A percentile compares a stretch with the other conserved stretches of the same genome.
Conservation (phyloP, 768 basidiomycete species). For the Calocybe cyanea region DNA sequence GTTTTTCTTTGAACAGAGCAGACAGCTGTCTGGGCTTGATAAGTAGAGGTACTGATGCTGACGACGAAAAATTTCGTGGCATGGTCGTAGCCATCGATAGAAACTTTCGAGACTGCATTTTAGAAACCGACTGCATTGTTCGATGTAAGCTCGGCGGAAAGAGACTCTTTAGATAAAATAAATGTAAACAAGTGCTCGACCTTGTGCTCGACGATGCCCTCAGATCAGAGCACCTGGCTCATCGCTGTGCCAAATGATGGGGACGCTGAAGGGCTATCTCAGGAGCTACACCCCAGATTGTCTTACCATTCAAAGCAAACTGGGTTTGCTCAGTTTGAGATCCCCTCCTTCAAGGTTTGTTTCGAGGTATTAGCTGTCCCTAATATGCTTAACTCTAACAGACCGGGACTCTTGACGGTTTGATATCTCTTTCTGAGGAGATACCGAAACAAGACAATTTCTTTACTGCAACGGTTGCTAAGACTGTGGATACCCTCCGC, state of each 20-base stretch:
- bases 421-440: slow-evolving; percentile 87
- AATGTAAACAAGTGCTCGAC: slow-evolving; percentile 17
- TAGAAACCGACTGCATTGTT: neutral
- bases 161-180: slow-evolving; percentile 11
- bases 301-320: slow-evolving; percentile 51
- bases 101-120: slow-evolving; percentile 1
- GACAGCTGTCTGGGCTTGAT: slow-evolving; percentile 48
- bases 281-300: slow-evolving; percentile 65
- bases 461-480: slow-evolving; percentile 87
- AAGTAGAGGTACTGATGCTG: slow-evolving; percentile 40
- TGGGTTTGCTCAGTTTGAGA: slow-evolving; percentile 59
- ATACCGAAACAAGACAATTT: slow-evolving; percentile 87
- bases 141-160: too few relatives aligned
- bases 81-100: slow-evolving; percentile 8
- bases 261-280: slow-evolving; percentile 71
- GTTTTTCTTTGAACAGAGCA: slow-evolving; percentile 28
- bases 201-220: slow-evolving; percentile 62
- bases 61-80: slow-evolving; percentile 34
- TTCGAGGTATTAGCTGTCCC: slow-evolving; percentile 1
- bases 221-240: slow-evolving; percentile 94
- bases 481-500: slow-evolving; percentile 90
- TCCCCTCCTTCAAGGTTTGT: slow-evolving; percentile 89
- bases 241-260: slow-evolving; percentile 84
- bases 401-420: slow-evolving; percentile 92
- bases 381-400: slow-evolving; percentile 26